Base-by-base conservation (phyloP, 352 stramenopile genomes). In the Phytophthora syringae region DNA sequence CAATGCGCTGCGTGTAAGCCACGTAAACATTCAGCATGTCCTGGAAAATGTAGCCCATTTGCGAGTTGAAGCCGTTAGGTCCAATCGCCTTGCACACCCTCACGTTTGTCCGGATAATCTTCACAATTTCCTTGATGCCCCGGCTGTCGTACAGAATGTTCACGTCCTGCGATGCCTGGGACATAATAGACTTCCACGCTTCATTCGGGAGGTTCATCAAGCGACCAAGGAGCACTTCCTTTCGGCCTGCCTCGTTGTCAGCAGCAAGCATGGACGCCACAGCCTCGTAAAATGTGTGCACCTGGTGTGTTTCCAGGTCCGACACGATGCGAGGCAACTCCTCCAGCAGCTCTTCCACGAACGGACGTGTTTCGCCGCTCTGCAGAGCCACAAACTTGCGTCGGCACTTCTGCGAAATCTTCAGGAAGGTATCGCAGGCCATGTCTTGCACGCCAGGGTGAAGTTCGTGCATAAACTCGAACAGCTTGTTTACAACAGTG, bases 381-480 rank as follows among this genome's bases (percentile, higher is more conserved):
- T 99, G 98, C 10, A 98, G 74, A 20, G 97, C 93, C 13, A 99
- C 97, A 72, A 99, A 99, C 84, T 98, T 97, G 45, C 92, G 83
- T 20, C 97, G 97, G 74, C 97, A 99, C 76, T 99, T 99, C 43
- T 98, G 94, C 6, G 96, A 89, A 72, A 99, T 99, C 83, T 99
- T 99, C 9, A 99, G 73, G 67, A 99, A 99, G 7, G 98, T 99
- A 60, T 99, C 98, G 78, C 98, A 99, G 5, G 98, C 98, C 98
- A 99, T 99, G 72, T 99, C 98, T 67, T 99, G 97, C 12, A 99
- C 98, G 58, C 98, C 98, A 27, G 98, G 98, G 75, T 99, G 98
- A 25, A 97, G 77, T 70, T 99, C 98, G 79, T 99, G 98, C 98
- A 99, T 99, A 71, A 99, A 99, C 80, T 99, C 98, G 70, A 99